These are phyloP conservation scores for Usnea hakonensis DNA, from an alignment of 495 filamentous ascomycete genomes.

Conservation along the genomic window DNA sequence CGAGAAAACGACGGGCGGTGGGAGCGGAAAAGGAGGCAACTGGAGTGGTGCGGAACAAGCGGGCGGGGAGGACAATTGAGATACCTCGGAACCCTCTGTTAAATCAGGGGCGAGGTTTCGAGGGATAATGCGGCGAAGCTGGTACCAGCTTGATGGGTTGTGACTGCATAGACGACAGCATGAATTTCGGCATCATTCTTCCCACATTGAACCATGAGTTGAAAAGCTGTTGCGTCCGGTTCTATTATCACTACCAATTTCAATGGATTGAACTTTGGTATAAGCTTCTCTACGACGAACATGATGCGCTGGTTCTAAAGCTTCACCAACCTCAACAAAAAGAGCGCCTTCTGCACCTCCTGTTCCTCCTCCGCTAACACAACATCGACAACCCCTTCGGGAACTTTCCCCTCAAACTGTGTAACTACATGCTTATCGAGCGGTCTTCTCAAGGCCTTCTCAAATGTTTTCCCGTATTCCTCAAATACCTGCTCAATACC, in stretches of 20 bases:
- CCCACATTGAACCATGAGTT: background rate
- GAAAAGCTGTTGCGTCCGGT: background rate
- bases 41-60: constrained; percentile 7
- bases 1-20: constrained; percentile 34
- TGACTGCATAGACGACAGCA: background rate
- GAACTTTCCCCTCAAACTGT: constrained; percentile 54
- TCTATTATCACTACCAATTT: no score
- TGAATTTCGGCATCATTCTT: background rate
- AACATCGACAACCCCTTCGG: constrained; percentile 46
- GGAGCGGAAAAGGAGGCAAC: constrained; percentile 24
- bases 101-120: background rate
- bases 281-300: background rate
- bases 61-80: background rate
- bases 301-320: constrained; percentile 40
- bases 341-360: constrained; percentile 79
- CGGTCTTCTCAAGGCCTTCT: constrained; percentile 72
- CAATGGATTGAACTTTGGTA: background rate
- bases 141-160: background rate
- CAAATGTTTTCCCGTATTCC: constrained; percentile 57
- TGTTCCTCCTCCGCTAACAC: constrained; percentile 80
- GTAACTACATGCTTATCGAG: constrained; percentile 66
- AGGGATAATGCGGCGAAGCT: background rate
- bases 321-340: constrained; percentile 74
- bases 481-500: constrained; percentile 69
- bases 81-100: background rate